phyloP scores from a whole-genome alignment of 441 rosid species.

The Erysimum pusillum region DNA sequence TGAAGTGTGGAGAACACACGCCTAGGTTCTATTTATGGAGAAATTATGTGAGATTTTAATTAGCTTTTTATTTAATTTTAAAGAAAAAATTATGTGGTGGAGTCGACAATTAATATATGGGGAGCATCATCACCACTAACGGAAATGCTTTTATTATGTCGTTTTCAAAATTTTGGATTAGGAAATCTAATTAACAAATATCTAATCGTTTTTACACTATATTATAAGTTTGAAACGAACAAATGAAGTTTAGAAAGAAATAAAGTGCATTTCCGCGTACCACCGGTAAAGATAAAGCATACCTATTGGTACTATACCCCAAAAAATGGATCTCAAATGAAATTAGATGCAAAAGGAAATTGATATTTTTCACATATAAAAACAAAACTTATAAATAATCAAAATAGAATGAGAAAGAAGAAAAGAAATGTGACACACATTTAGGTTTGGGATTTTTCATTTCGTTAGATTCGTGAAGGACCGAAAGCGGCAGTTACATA shows the following conservation, averaged over 20 bases:
- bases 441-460: no score
- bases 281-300: constrained; percentile 29
- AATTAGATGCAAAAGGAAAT: constrained; percentile 5
- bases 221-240: constrained; percentile 43
- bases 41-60: constrained; percentile 11
- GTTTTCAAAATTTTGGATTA: constrained; percentile 7
- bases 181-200: constrained; percentile 28
- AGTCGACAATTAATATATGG: constrained; percentile 43
- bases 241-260: constrained; percentile 8
- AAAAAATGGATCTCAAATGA: background rate
- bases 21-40: constrained; percentile 60
- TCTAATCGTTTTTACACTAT: constrained; percentile 35
- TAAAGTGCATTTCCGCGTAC: constrained; percentile 43
- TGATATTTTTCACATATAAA: background rate
- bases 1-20: constrained; percentile 76
- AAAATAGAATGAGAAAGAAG: background rate
- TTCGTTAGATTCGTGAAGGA: constrained; percentile 2
- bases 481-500: constrained; percentile 31
- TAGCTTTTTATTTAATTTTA: constrained; percentile 10
- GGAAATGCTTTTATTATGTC: constrained; percentile 28
- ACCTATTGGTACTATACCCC: background rate
- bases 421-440: constrained; percentile 23
- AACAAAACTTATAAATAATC: background rate
- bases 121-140: constrained; percentile 45
- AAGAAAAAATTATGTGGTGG: constrained; percentile 46